Evolutionary conservation across 306 rosid species (phyloP).

Genomic region (Neltuma alba): DNA sequence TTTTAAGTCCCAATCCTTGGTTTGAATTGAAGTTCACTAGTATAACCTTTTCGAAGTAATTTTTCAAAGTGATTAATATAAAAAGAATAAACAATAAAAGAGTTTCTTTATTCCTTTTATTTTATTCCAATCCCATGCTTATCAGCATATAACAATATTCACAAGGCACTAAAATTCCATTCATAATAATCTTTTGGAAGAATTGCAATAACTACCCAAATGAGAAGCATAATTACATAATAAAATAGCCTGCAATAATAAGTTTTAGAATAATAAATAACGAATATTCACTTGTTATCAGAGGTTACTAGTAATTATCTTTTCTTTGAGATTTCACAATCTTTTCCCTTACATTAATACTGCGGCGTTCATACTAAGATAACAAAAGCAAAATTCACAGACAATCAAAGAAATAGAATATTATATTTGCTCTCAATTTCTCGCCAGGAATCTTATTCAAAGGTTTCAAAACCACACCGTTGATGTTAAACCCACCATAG

Average conservation of each 20-base stretch:
- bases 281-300: too few species aligned
- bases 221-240: too few species aligned
- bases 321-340: too few species aligned
- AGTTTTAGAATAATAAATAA: too few species aligned
- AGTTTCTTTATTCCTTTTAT: constrained; percentile 33
- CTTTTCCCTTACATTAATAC: neutral
- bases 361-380: neutral
- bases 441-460: constrained; percentile 28
- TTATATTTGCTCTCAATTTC: neutral
- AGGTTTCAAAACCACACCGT: constrained; percentile 3
- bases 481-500: neutral
- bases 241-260: too few species aligned
- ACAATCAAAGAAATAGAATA: constrained; percentile 2
- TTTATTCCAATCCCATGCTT: neutral
- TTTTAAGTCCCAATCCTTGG: too few species aligned
- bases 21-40: too few species aligned
- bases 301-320: too few species aligned
- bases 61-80: too few species aligned
- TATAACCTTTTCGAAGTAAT: too few species aligned
- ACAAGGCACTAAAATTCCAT: neutral
- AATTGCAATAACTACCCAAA: too few species aligned
- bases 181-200: too few species aligned
- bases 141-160: neutral
- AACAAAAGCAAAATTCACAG: neutral
- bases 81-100: neutral